phyloP scores from a whole-genome alignment of 2,329 filamentous ascomycete species.

The Acephala macrosclerotiorum region DNA sequence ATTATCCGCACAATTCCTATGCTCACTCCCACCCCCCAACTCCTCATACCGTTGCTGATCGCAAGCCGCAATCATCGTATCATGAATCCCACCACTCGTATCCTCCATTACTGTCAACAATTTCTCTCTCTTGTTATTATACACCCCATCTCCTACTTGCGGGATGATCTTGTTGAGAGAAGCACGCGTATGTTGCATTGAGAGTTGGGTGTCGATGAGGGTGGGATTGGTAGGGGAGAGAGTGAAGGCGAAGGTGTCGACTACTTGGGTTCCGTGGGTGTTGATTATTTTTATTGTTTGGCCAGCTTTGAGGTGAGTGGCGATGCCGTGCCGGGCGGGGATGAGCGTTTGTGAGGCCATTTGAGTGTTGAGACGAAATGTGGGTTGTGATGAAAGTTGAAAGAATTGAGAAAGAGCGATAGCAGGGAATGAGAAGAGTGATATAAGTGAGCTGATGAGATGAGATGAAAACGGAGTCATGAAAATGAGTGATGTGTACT shows the following conservation, averaged over 20 bases:
- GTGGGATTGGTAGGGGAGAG: conserved; percentile 19
- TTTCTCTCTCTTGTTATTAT: conserved; percentile 32
- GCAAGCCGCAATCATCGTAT: conserved; percentile 38
- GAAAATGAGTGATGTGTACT: background rate
- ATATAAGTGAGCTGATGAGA: background rate
- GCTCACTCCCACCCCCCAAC: conserved; percentile 30
- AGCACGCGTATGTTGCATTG: conserved; percentile 36
- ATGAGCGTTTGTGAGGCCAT: conserved; percentile 28
- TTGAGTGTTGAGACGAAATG: background rate
- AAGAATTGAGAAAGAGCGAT: background rate
- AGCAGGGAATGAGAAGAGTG: background rate
- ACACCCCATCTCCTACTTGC: conserved; percentile 31
- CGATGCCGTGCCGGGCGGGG: conserved; percentile 33
- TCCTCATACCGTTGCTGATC: conserved; percentile 34
- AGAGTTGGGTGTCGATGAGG: conserved; percentile 31
- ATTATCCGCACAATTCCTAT: conserved; percentile 39
- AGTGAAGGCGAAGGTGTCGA: conserved; percentile 39
- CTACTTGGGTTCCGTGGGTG: conserved; percentile 35
- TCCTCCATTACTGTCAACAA: conserved; percentile 34
- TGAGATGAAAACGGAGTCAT: background rate
- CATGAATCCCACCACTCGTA: conserved; percentile 33
- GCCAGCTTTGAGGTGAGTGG: conserved; percentile 25
- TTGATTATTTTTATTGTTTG: conserved; percentile 37
- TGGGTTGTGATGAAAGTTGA: background rate
- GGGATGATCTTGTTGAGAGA: conserved; percentile 32